Evolutionary conservation across 352 stramenopile genomes (phyloP).

Genomic region (Peronosclerospora sorghi): DNA sequence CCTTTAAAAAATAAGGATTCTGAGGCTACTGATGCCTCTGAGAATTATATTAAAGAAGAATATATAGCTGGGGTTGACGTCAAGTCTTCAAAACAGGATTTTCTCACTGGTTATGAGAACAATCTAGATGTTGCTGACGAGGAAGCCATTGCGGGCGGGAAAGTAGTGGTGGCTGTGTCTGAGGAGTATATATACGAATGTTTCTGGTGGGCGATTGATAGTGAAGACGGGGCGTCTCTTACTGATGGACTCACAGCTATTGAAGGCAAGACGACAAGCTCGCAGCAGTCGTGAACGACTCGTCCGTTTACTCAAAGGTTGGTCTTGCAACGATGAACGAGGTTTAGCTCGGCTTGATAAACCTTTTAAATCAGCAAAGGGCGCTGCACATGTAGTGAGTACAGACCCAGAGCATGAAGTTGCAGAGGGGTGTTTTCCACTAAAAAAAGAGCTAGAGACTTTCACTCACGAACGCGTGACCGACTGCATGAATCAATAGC

Average conservation of each 20-base stretch:
- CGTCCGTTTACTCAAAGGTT: conserved; percentile 1
- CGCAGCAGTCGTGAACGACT: conserved; percentile 1
- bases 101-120: conserved; percentile 2
- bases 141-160: background rate
- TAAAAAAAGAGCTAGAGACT: conserved; percentile 22
- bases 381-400: background rate
- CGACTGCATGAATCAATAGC: conserved; percentile 17
- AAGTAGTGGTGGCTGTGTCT: too few relatives aligned
- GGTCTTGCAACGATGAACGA: conserved; percentile 20
- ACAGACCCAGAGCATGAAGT: conserved; percentile 7
- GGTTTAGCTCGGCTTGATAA: conserved; percentile 19
- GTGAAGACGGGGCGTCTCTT: background rate
- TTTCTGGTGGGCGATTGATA: background rate
- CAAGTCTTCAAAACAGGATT: background rate
- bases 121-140: background rate
- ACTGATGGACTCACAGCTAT: background rate
- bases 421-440: conserved; percentile 10
- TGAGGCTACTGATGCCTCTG: background rate
- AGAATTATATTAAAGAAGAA: background rate
- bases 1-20: background rate
- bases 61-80: background rate
- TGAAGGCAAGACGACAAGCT: background rate
- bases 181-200: conserved; percentile 1
- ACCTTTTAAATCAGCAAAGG: conserved; percentile 17
- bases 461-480: conserved; percentile 22